These are phyloP conservation scores for Geotrichum macrosporum DNA, from an alignment of 1,139 yeast species.

Conservation along the genomic window DNA sequence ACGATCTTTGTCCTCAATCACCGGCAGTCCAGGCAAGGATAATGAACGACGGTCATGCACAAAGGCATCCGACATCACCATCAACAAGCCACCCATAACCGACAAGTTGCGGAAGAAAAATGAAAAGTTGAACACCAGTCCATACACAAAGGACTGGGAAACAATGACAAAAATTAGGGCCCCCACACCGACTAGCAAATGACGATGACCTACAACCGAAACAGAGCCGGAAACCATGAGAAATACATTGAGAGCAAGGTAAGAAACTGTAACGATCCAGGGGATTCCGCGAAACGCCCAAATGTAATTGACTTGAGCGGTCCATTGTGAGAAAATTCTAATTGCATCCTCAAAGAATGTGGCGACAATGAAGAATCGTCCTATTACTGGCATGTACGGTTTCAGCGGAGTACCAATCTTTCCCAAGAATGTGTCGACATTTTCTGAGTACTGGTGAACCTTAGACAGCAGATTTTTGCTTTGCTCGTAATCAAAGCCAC, in stretches of 20 bases:
- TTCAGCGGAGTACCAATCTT: conserved; percentile 39
- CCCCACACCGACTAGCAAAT: conserved; percentile 67
- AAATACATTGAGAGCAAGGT: conserved; percentile 59
- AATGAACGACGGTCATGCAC: conserved; percentile 71
- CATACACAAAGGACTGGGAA: conserved; percentile 84
- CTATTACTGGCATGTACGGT: conserved; percentile 65
- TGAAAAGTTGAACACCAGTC: conserved; percentile 73
- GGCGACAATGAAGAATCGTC: conserved; percentile 86
- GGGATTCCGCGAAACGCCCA: conserved; percentile 79
- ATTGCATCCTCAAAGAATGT: conserved; percentile 89
- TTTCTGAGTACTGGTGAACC: conserved; percentile 30
- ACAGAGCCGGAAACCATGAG: conserved; percentile 73
- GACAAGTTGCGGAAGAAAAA: conserved; percentile 84
- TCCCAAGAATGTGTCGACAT: conserved; percentile 37
- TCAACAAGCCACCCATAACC: conserved; percentile 86
- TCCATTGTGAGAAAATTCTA: conserved; percentile 84
- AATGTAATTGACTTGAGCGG: conserved; percentile 81
- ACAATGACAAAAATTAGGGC: conserved; percentile 69
- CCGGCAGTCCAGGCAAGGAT: conserved; percentile 86
- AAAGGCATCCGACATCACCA: conserved; percentile 83
- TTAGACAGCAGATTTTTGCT: conserved; percentile 11
- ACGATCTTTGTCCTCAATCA: conserved; percentile 75
- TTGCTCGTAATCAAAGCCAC: no score
- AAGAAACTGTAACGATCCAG: conserved; percentile 65
- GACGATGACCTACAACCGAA: conserved; percentile 64